Evolutionary conservation across 805 yeast genomes (phyloP).

Genomic region (Osmozyma mogii): DNA sequence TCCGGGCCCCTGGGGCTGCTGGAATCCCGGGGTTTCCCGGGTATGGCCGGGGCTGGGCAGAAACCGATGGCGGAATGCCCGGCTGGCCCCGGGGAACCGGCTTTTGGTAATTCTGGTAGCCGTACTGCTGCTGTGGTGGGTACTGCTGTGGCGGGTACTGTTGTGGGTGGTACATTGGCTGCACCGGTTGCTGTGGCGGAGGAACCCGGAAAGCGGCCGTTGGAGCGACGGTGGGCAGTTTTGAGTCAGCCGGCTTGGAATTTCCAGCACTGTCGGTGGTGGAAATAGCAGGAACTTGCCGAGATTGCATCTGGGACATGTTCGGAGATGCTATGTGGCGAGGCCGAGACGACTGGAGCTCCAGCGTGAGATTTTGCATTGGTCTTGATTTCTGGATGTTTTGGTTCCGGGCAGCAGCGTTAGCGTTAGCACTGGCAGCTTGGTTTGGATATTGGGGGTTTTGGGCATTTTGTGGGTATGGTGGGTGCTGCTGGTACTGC

Average conservation of each 20-base stretch:
- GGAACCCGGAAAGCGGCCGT: slow-evolving; percentile 1
- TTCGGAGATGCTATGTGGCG: too few species aligned
- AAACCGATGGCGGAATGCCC: too few species aligned
- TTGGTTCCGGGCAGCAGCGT: slow-evolving; percentile 1
- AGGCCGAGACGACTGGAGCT: too few species aligned
- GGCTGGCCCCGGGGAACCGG: too few species aligned
- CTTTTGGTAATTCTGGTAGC: too few species aligned
- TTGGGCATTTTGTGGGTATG: not conserved
- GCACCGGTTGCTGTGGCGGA: not conserved
- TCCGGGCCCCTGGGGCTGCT: too few species aligned
- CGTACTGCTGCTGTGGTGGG: slow-evolving; percentile 6
- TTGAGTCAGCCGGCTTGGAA: too few species aligned
- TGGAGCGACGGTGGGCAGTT: slow-evolving; percentile 2
- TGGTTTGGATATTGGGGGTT: not conserved
- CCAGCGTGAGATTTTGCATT: not conserved
- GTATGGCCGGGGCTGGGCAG: too few species aligned
- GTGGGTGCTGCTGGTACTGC: slow-evolving; percentile 2
- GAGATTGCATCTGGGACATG: too few species aligned
- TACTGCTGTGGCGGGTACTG: slow-evolving; percentile 5
- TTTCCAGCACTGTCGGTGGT: too few species aligned
- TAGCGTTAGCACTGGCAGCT: not conserved
- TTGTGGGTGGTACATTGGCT: not conserved
- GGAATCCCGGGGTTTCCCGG: too few species aligned
- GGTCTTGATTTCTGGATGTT: not conserved
- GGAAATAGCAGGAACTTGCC: too few species aligned